Base-by-base conservation (phyloP, 306 rosid genomes). In the Cicer judaicum region DNA sequence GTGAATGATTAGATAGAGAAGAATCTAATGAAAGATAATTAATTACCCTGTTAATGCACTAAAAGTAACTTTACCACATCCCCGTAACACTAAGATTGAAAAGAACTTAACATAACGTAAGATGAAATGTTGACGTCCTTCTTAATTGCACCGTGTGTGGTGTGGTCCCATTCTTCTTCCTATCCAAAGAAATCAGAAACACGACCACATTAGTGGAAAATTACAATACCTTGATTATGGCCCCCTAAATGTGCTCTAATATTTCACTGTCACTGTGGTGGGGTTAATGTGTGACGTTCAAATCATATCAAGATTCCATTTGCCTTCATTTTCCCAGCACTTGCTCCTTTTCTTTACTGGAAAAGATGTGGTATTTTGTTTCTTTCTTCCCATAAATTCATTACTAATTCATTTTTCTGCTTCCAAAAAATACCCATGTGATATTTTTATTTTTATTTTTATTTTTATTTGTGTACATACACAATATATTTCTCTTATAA, bases 1-100 rank as follows among this genome's bases (percentile, higher is more conserved):
- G 68, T 76, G 41, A 8, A 68, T 56, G 68, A 67, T 77, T 68
- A 77, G 75, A 56, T 57, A 29, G 41, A 67, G 70, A 68, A 57
- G 75, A 77, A 77, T 68, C 75, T 64, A 42, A 55, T 67, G 60
- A 55, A 1, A 49, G 9, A 68, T 56, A 77, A 15, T 18, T 56
- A 54, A 54, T 74, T 34, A 62, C 48, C 63, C 39, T 54, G 2
- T 66, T 56, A 34, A 61, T 29, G 36, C 10, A 44, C 41, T 38
- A 64, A 11, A 74, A 57, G 50, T 46, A 44, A 9, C 13, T 41
- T 16, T 55, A 72, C 68, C 64, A 40, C 64, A 76, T 41, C 39
- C 80, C 66, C 36, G 13, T n/a, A 14, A 47, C 43, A 44, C 11
- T 10, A 47, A 44, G 13, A 56, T 66, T 66, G 75, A 77, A 68